phyloP scores from a whole-genome alignment of 2,329 filamentous ascomycete species.

The Sporothrix brasiliensis region DNA sequence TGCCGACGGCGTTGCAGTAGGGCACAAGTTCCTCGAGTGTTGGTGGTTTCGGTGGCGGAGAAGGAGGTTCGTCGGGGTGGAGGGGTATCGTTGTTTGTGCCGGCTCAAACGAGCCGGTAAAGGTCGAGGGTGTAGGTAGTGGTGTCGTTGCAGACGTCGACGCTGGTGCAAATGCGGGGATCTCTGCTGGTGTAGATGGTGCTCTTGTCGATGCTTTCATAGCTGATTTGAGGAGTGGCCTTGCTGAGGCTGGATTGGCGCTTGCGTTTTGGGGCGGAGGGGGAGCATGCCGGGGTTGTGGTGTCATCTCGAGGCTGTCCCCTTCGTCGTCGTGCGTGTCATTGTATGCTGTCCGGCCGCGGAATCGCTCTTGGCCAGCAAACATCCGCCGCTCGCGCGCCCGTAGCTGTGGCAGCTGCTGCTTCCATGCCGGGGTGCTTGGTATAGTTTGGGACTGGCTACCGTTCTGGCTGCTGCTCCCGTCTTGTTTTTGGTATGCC shows the following conservation, averaged over 20 bases:
- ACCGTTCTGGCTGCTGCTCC: conserved; percentile 4
- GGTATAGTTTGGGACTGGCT: conserved; percentile 3
- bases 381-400: conserved; percentile 28
- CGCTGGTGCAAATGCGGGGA: not conserved
- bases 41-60: conserved; percentile 30
- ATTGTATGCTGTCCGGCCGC: conserved; percentile 27
- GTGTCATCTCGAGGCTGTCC: conserved; percentile 33
- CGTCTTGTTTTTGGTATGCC: not conserved
- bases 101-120: not conserved
- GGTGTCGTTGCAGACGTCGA: not conserved
- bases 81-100: conserved; percentile 29
- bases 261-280: not conserved
- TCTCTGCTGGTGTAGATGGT: not conserved
- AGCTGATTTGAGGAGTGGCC: conserved; percentile 2
- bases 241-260: not conserved
- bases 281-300: not conserved
- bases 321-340: conserved; percentile 17
- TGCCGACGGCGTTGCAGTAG: conserved; percentile 56
- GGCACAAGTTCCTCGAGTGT: conserved; percentile 53
- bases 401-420: conserved; percentile 35
- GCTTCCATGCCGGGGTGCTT: conserved; percentile 38
- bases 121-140: conserved; percentile 9
- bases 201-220: conserved; percentile 7
- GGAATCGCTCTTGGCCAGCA: conserved; percentile 33
- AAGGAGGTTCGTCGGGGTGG: conserved; percentile 10